Evolutionary conservation across 2,329 filamentous ascomycete species (phyloP), one percentile per base, ranked within the genome.

Genomic region (Alternaria longipes): DNA sequence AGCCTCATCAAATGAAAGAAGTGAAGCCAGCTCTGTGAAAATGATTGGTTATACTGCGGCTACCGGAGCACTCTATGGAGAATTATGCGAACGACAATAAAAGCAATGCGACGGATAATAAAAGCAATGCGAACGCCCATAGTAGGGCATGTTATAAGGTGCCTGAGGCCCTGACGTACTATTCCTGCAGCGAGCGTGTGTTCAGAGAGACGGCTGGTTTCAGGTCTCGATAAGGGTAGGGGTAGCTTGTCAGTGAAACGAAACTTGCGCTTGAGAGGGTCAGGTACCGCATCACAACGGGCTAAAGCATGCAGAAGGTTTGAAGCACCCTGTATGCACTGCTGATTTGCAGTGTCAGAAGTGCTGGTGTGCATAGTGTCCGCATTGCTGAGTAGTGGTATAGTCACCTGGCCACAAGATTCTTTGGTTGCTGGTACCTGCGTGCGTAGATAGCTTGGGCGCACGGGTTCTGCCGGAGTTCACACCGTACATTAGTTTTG

Each of bases 101-200:
- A 20, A 53, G 47, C 16, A 41, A 26, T 50, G 56, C 59, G 63
- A 65, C 59, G 63, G 64, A 41, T 12, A 41, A 50, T 32, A 60
- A 54, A 59, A 26, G 26, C 18, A 49, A 44, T 18, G 36, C 52
- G 52, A 59, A 46, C 42, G 22, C 50, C 57, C 51, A 57, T 58
- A 64, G 26, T 36, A 42, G 36, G 40, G 54, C 56, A 53, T 65
- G 26, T 64, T 71, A 69, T 72, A 69, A 3, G 22, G 26, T 24
- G 28, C 45, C 26, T 20, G 16, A 46, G 30, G 41, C 26, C 56
- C 54, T 50, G 52, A 42, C 28, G 36, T 40, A 54, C 54, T 34
- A 49, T 47, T 45, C 46, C 50, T 54, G 46, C 45, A 38, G 44
- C 61, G 22, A 24, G 22, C 22, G 22, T 24, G 22, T 24, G 22